Conservation (phyloP, 2,329 filamentous ascomycete genomes). For the Daldinia sp. region DNA sequence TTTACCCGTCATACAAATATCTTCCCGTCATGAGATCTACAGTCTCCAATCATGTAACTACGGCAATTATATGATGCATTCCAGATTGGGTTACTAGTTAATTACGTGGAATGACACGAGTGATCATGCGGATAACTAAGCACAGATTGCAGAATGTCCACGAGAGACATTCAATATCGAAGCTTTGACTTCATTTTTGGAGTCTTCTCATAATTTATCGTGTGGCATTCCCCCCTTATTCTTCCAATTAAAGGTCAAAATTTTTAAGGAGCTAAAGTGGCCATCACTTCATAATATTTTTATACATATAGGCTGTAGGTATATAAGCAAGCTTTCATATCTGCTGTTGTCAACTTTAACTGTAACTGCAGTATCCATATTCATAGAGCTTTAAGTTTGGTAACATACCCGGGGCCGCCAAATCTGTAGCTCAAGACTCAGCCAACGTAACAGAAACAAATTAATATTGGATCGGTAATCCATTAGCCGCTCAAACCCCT, state of each 20-base stretch:
- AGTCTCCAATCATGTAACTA: not conserved
- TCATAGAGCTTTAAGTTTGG: too few relatives aligned
- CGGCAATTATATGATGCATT: not conserved
- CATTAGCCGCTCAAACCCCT: too few relatives aligned
- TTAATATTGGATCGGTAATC: too few relatives aligned
- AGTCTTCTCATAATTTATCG: not conserved
- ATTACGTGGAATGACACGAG: not conserved
- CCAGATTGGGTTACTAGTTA: not conserved
- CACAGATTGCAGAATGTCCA: not conserved
- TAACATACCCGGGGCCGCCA: too few relatives aligned
- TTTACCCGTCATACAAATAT: not conserved
- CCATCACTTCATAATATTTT: too few relatives aligned
- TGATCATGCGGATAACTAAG: not conserved
- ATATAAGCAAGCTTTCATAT: too few relatives aligned
- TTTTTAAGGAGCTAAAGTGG: too few relatives aligned
- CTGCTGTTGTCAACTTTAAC: too few relatives aligned
- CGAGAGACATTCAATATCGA: not conserved
- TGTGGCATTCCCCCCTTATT: not conserved
- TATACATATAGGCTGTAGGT: too few relatives aligned
- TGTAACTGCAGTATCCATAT: too few relatives aligned
- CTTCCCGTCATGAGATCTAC: not conserved
- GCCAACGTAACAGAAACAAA: too few relatives aligned
- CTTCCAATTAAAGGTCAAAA: constrained; percentile 6
- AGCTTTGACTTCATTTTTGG: not conserved
- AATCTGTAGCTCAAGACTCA: too few relatives aligned